Conservation (phyloP, 1,284 basidiomycete species). For the Veloboletus limbatus region DNA sequence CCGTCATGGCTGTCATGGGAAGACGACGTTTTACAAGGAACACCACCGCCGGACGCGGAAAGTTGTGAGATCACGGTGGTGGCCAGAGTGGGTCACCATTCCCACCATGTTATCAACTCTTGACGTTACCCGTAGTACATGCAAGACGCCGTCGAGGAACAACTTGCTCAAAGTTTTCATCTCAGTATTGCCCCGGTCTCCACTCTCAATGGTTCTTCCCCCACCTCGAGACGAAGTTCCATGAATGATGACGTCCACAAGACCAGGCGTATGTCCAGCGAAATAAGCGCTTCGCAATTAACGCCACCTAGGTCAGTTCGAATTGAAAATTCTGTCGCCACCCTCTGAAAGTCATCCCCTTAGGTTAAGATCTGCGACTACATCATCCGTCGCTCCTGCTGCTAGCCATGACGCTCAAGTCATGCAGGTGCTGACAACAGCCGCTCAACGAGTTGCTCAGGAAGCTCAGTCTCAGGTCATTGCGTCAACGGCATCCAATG, state of each 20-base stretch:
- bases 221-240: conserved; percentile 58
- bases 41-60: conserved; percentile 68
- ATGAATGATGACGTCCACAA: conserved; percentile 48
- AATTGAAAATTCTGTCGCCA: background rate
- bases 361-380: conserved; percentile 30
- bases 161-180: conserved; percentile 62
- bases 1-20: conserved; percentile 91
- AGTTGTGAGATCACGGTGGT: conserved; percentile 69
- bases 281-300: conserved; percentile 46
- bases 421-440: conserved; percentile 69
- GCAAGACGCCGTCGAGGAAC: conserved; percentile 70
- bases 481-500: conserved; percentile 44
- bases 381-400: conserved; percentile 25
- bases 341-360: conserved; percentile 6
- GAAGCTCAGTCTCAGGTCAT: conserved; percentile 68
- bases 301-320: conserved; percentile 37
- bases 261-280: conserved; percentile 59
- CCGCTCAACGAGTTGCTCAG: conserved; percentile 71
- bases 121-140: conserved; percentile 48
- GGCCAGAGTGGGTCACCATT: conserved; percentile 54
- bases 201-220: conserved; percentile 58
- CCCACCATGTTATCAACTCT: conserved; percentile 8
- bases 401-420: conserved; percentile 56
- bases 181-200: conserved; percentile 71
- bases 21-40: conserved; percentile 71